These are phyloP conservation scores for slime mould (Dictyostelium discoideum) DNA, from an alignment of 78 protist species.

Conservation along the genomic window dicty_2.7 NC_007089.4:2561001-2561500, in stretches of 20 bases:
- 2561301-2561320: constrained; percentile 9
- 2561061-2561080: no score
- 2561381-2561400: constrained; percentile 25
- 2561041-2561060: background rate
- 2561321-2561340: background rate
- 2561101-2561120: background rate
- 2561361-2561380: background rate
- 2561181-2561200: constrained; percentile 31
- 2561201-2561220: constrained; percentile 5
- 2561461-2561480: background rate
- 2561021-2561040: constrained; percentile 12
- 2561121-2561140: constrained; percentile 41
- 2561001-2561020: constrained; percentile 72
- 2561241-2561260: constrained; percentile 21
- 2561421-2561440: constrained; percentile 27
- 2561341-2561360: background rate
- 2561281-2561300: constrained; percentile 6
- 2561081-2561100: background rate
- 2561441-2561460: background rate
- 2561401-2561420: constrained; percentile 72
- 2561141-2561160: background rate
- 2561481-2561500: background rate
- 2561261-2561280: constrained; percentile 15
- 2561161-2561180: constrained; percentile 41
- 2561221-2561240: constrained; percentile 49